Conservation (phyloP, 1,139 yeast species). For the Scheffersomyces illinoinensis region DNA sequence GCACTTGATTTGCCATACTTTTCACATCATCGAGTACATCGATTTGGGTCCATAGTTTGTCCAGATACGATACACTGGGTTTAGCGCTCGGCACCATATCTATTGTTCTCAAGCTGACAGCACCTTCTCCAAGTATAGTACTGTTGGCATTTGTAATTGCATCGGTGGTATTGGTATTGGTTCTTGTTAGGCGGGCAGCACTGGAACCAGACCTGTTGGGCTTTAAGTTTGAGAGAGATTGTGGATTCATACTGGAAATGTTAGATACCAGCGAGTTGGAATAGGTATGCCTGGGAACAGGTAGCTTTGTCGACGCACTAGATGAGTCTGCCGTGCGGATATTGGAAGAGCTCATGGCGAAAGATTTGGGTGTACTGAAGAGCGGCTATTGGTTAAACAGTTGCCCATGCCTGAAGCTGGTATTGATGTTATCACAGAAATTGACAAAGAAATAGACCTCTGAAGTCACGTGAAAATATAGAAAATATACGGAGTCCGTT, state of each 20-base stretch:
- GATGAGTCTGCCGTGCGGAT: background rate
- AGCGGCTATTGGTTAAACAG: background rate
- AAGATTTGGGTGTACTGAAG: background rate
- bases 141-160: conserved; percentile 6
- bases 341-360: background rate
- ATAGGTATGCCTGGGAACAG: conserved; percentile 13
- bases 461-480: background rate
- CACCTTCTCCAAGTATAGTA: conserved; percentile 13
- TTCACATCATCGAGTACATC: conserved; percentile 84
- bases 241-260: conserved; percentile 5
- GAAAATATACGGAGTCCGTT: background rate
- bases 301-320: conserved; percentile 3
- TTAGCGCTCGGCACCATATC: conserved; percentile 50
- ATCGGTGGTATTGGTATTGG: conserved; percentile 27
- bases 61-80: conserved; percentile 63
- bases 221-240: conserved; percentile 2
- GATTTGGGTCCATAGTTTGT: conserved; percentile 83
- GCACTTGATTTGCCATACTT: conserved; percentile 58
- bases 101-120: conserved; percentile 34
- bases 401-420: background rate
- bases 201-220: conserved; percentile 15
- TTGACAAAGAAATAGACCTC: background rate
- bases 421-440: background rate
- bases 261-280: conserved; percentile 10
- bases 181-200: conserved; percentile 23